A percentile compares a stretch with the other conserved stretches of the same genome.
phyloP scores from a whole-genome alignment of 805 yeast species.

The Jamesozyma spencerorum region DNA sequence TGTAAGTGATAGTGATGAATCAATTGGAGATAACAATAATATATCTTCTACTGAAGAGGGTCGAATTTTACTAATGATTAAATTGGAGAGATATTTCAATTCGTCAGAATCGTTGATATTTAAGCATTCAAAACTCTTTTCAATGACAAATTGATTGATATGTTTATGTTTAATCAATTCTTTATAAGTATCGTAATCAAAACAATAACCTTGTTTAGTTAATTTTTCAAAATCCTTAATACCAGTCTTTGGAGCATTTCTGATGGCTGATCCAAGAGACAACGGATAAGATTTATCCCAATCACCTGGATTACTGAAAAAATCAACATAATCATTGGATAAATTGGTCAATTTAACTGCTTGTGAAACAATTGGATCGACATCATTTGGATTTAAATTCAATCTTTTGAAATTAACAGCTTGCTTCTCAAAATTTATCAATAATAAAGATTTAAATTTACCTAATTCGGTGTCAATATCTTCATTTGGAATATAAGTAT shows the following conservation, averaged over 20 bases:
- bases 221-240: slow-evolving; percentile 22
- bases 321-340: slow-evolving; percentile 17
- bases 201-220: slow-evolving; percentile 20
- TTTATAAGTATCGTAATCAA: slow-evolving; percentile 28
- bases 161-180: slow-evolving; percentile 15
- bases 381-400: slow-evolving; percentile 19
- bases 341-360: slow-evolving; percentile 21
- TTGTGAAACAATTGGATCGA: slow-evolving; percentile 22
- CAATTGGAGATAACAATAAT: slow-evolving; percentile 1
- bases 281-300: slow-evolving; percentile 29
- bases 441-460: slow-evolving; percentile 27
- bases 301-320: slow-evolving; percentile 26
- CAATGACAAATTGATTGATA: slow-evolving; percentile 15
- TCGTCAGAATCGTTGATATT: slow-evolving; percentile 13
- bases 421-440: slow-evolving; percentile 21
- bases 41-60: slow-evolving; percentile 8
- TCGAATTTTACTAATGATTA: slow-evolving; percentile 8
- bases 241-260: slow-evolving; percentile 20
- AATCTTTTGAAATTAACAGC: slow-evolving; percentile 19
- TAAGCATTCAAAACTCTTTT: slow-evolving; percentile 8
- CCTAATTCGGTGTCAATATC: slow-evolving; percentile 7
- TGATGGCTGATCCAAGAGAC: slow-evolving; percentile 20
- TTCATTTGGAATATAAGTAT: slow-evolving; percentile 10
- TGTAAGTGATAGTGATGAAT: neutral
- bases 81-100: slow-evolving; percentile 14